Evolutionary conservation across 306 rosid genomes (phyloP), one percentile per base, ranked within the genome.

Genomic region (Ceratonia siliqua): DNA sequence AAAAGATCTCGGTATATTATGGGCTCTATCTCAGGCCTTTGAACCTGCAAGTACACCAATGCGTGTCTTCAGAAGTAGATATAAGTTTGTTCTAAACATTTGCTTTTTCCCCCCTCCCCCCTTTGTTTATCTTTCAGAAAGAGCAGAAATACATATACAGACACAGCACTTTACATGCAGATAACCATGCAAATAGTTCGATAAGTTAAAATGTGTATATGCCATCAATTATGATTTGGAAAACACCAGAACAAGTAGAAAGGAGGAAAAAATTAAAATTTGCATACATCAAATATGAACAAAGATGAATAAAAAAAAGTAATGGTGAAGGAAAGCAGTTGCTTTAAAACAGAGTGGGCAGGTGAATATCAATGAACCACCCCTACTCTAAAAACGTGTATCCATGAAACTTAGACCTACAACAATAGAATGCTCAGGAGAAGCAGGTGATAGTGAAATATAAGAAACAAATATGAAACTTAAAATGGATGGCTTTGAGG

Each of bases 1-100:
- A 94, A 94, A 82, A 92, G 97, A 87, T 94, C 99, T 79, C 94
- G 83, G 79, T 92, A 92, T 41, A 94, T 94, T 72, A 94, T 84
- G 57, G 97, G 99, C 86, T 94, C 99, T 71, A 94, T 94, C 79
- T 81, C 78, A 6, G 99, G 98, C 84, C 99, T 92, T 79, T 92
- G 97, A 39, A 94, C 99, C 99, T 94, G 87, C 75, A 82, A 80
- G 35, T 55, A 69, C 53, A 68, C 24, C 48, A 30, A 28, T 66
- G 59, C 41, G 54, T 12, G 63, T 32, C 36, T 45, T 79, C 52
- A 69, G 62, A 77, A 62, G 24, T 70, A 35, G 49, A 49, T 64
- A 25, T 49, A 48, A 24, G 45, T 69, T 49, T 64, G 25, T 28
- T 57, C 33, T 17, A 55, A 75, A 74, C 35, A 53, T 32, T 57